Evolutionary conservation across 2,329 filamentous ascomycete species (phyloP), one percentile per base, ranked within the genome.

Genomic region (Daldinia sp.): DNA sequence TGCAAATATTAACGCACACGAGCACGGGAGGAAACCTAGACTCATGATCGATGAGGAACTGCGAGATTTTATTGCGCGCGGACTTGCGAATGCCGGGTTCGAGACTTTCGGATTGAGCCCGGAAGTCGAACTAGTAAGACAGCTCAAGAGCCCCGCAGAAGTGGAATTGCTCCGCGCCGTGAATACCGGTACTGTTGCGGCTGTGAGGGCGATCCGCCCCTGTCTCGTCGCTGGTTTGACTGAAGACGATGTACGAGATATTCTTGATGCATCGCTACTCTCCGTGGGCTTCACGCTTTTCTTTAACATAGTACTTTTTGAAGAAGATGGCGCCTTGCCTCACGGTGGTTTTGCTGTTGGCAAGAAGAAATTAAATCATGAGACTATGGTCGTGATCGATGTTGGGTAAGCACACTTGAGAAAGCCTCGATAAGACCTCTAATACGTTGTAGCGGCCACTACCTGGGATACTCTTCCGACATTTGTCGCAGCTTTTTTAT

Each of bases 11-110:
- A 28, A 28, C 13, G 4, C 13, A 55, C 44, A 64, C 10, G 70
- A 15, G 4, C 58, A 60, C 0, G 62, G 69, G 4, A 67, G 69
- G 9, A 39, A 64, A 1, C 78, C 78, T 4, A 83, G 74, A n/a
- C 70, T 90, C n/a, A 89, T 90, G 85, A 83, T 89, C 13, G 88
- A 90, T 68, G 88, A 90, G 69, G 88, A 90, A 73, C 88, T 90
- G 74, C 83, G 88, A 2, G 87, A 90, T 74, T 90, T 86, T 75
- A 89, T 91, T 56, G 82, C 85, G 42, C 83, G 88, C 1, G 88
- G 88, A 0, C 80, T 90, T 0, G 81, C 80, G 1, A 74, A 78
- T 0, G 83, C 81, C 48, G 87, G 87, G 0, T 89, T 90, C 69
- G 79, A 84, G n/a, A 85, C 88, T 1, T 74, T 86, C 0, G 88